Evolutionary conservation across 2,329 filamentous ascomycete species (phyloP).

Genomic region (Paecilomyces sp.): DNA sequence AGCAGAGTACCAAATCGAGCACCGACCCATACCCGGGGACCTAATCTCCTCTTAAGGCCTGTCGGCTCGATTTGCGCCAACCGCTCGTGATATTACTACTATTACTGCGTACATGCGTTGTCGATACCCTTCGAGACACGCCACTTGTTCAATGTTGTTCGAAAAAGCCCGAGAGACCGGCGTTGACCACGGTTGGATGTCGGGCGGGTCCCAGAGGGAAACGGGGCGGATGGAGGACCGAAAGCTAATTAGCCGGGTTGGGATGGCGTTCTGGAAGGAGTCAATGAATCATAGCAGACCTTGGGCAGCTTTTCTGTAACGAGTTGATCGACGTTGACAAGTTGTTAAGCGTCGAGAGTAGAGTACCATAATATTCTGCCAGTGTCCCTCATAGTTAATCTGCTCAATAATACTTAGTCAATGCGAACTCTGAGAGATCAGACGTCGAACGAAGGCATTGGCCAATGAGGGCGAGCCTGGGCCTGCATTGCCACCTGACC

Average conservation of each 20-base stretch:
- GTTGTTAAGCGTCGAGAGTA: background rate
- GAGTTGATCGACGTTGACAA: background rate
- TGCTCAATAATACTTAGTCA: background rate
- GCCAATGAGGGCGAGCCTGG: background rate
- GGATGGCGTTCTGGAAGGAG: conserved; percentile 1
- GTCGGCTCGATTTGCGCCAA: background rate
- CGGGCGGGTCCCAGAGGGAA: background rate
- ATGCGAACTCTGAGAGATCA: background rate
- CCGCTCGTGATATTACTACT: background rate
- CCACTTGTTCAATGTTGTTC: background rate
- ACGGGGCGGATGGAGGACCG: background rate
- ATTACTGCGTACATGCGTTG: background rate
- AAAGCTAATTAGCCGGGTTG: background rate
- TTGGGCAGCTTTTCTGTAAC: background rate
- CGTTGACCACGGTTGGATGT: background rate
- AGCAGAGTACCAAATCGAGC: conserved; percentile 7
- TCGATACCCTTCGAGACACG: background rate
- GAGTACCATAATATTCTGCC: background rate
- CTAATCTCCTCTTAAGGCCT: conserved; percentile 7
- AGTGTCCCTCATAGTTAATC: background rate
- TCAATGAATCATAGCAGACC: background rate
- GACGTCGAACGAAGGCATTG: background rate
- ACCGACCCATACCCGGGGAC: conserved; percentile 31
- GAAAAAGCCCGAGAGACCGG: background rate
- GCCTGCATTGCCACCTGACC: conserved; percentile 1